These are phyloP conservation scores for Calocybe cyanea DNA, from an alignment of 768 basidiomycete species.

Conservation along the genomic window DNA sequence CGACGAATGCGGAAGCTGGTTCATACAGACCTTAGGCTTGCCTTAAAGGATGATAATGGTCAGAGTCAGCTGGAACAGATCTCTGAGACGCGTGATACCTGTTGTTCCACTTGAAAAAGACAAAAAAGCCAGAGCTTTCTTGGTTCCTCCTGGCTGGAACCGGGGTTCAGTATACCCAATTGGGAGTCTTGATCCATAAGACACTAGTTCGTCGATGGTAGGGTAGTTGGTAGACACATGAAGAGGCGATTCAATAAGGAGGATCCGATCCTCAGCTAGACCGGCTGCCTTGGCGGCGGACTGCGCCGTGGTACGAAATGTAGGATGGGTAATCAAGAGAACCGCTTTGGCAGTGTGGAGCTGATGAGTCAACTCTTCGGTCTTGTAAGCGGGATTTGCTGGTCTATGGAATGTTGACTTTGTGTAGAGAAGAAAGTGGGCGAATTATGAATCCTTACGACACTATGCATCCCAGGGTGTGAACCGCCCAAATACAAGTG, in stretches of 20 bases:
- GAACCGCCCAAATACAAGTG: conserved; percentile 54
- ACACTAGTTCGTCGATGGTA: conserved; percentile 47
- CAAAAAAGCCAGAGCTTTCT: conserved; percentile 59
- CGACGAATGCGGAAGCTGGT: not conserved
- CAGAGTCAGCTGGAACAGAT: not conserved
- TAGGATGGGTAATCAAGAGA: conserved; percentile 46
- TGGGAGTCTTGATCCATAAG: conserved; percentile 31
- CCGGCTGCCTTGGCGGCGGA: conserved; percentile 39
- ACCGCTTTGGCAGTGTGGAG: conserved; percentile 43
- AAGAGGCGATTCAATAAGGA: conserved; percentile 29
- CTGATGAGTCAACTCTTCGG: conserved; percentile 58
- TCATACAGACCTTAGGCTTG: conserved; percentile 31
- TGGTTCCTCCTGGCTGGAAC: conserved; percentile 55
- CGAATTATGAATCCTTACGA: conserved; percentile 36
- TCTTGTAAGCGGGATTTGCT: conserved; percentile 58
- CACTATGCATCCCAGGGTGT: conserved; percentile 53
- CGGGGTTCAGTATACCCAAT: conserved; percentile 41
- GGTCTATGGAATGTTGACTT: conserved; percentile 36
- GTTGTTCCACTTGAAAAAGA: conserved; percentile 78
- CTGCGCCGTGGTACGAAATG: conserved; percentile 37
- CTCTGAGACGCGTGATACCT: conserved; percentile 31
- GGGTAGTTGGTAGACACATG: conserved; percentile 8
- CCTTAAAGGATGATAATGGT: conserved; percentile 13
- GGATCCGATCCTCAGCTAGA: conserved; percentile 39
- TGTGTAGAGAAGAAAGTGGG: conserved; percentile 2